Base-by-base conservation (phyloP, 345 rosid species). In the Eucalyptus erythrocorys region DNA sequence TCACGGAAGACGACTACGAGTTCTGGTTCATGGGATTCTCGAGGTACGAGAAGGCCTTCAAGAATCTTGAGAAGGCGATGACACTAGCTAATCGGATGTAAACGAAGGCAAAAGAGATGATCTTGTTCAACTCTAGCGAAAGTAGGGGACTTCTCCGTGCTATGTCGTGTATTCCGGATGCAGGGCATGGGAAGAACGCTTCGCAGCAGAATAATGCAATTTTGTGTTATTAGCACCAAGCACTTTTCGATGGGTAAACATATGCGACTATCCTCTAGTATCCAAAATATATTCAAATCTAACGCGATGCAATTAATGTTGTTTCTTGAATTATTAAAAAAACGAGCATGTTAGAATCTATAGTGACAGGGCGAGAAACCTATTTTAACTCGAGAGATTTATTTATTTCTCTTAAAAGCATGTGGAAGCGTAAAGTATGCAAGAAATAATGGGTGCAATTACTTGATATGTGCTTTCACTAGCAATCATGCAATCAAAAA, bases 11-110 rank as follows among this genome's bases (percentile, higher is more conserved):
- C 45, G 68, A 92, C 59, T 89, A 85, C 76, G 93, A 92, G 43
- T 92, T 93, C 84, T 89, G 91, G 94, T 92, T 93, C 51, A 91
- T 92, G 92, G 93, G 93, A 3, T 92, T 93, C 88, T 43, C 90
- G 82, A 89, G 91, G 79, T 92, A 89, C 84, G 89, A 91, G 85
- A 93, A 92, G 86, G 91, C 93, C 61, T 89, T 86, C 32, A 85
- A 30, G 40, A 89, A 91, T 47, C 91, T 92, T 34, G 86, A 90
- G 21, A 86, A 82, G 88, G 93, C 91, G 34, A 85, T 92, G 55
- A 84, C 89, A 34, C 61, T 87, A 87, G 53, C 64, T 48, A 87
- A 88, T 17, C 55, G 26, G 34, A 32, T 53, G 59, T 68, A 79
- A 45, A 86, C 5, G n/a, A 19, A n/a, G 87, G 87, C 64, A 19